Base-by-base conservation (phyloP, 2,329 filamentous ascomycete species). In the Knufia fluminis region DNA sequence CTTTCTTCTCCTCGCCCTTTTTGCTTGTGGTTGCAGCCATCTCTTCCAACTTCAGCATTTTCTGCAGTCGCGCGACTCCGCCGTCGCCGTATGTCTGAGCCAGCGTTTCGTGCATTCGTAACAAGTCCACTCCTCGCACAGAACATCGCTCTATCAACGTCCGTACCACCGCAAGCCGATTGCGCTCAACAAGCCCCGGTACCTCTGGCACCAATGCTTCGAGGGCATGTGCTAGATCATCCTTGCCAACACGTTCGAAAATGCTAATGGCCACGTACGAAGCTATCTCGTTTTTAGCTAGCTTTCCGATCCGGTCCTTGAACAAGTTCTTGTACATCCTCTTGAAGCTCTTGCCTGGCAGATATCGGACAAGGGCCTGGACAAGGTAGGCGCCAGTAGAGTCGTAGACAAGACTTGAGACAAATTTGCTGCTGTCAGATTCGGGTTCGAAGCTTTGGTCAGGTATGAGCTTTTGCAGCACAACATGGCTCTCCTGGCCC, bases 321-420 rank as follows among this genome's bases (percentile, higher is more conserved):
- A 97, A 85, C 56, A 89, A 79, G 57, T 83, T 82, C 51, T 77
- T 80, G 68, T 94, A 91, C 4, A 98, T 75, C 12, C 80, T 78
- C 67, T 95, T 96, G 78, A 97, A 98, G 28, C 89, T 70, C 67
- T 92, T 95, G 38, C 86, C 89, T 0, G 92, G 89, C 14, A 83
- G 80, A 62, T 85, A 77, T 22, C 82, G 78, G 55, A 96, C 79
- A 54, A 98, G 83, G 0, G 83, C 87, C 69, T 98, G 92, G 19
- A 97, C 75, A 1, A 98, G 74, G 39, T 91, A 83, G 2, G 91
- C 96, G 14, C 92, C 92, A 46, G 97, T 83, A 1, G 85, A 76
- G 62, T 97, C 89, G 66, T 96, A 97, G 22, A 96, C 74, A 62
- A 97, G 78, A 49, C 85, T 82, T 60, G 86, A 89, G 63, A 97